Evolutionary conservation across 352 stramenopile species (phyloP).

Genomic region (Pythium guiyangense): DNA sequence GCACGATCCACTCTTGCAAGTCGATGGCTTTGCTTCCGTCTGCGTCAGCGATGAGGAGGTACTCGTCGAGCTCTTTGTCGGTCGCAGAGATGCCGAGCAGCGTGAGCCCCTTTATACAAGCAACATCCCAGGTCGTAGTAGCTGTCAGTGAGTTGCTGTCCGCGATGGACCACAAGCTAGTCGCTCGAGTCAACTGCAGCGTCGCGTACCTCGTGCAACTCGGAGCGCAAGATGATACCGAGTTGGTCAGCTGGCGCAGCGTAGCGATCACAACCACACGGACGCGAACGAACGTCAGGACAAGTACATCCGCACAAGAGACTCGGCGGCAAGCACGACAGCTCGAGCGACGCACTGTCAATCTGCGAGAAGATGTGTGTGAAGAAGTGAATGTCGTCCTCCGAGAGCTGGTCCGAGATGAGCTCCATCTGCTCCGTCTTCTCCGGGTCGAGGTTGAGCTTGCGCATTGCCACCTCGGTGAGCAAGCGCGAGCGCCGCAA

Average conservation of each 20-base stretch:
- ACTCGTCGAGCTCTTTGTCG: constrained; percentile 66
- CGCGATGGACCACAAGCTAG: too few species aligned
- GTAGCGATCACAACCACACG: background rate
- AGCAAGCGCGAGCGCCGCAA: constrained; percentile 50
- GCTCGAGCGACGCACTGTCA: constrained; percentile 28
- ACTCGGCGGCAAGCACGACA: background rate
- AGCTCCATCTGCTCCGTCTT: constrained; percentile 57
- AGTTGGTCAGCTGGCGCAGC: constrained; percentile 34
- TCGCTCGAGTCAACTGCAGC: background rate
- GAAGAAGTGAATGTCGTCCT: constrained; percentile 60
- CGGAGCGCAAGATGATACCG: constrained; percentile 60
- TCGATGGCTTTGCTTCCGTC: constrained; percentile 69
- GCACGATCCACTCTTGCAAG: constrained; percentile 59
- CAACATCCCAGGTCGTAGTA: background rate
- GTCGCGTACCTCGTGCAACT: constrained; percentile 43
- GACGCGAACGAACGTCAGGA: background rate
- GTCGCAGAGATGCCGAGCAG: constrained; percentile 50
- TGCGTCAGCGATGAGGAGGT: constrained; percentile 54
- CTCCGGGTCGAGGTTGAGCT: constrained; percentile 54
- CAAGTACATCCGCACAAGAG: background rate
- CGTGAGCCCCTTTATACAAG: constrained; percentile 31
- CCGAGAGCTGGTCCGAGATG: constrained; percentile 51
- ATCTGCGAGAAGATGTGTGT: constrained; percentile 68
- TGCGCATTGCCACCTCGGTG: constrained; percentile 56
- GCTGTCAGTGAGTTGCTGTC: background rate